Conservation (phyloP, 2,329 filamentous ascomycete species). For the Chaetomium globosum region DNA sequence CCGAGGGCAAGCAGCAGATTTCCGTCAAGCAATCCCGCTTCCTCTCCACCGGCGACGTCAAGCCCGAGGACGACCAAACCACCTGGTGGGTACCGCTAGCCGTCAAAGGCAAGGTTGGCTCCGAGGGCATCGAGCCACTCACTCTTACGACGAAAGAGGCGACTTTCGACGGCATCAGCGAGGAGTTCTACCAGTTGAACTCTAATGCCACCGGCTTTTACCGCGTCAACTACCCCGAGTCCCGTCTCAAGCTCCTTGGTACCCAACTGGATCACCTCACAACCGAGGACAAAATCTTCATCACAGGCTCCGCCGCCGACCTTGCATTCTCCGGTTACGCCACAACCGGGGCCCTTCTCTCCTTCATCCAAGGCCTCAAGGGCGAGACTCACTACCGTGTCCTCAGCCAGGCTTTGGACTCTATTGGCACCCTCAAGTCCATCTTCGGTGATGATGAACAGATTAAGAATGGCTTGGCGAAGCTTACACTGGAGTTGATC, state of each 20-base stretch:
- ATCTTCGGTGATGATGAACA: conserved; percentile 77
- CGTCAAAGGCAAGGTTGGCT: conserved; percentile 72
- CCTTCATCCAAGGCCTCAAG: conserved; percentile 82
- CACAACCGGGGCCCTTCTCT: conserved; percentile 77
- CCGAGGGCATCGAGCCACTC: conserved; percentile 63
- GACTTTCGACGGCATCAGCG: conserved; percentile 72
- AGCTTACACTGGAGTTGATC: conserved; percentile 77
- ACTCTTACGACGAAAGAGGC: conserved; percentile 77
- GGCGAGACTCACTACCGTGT: conserved; percentile 83
- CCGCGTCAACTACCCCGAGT: conserved; percentile 88
- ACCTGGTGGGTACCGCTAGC: conserved; percentile 95
- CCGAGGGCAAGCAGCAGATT: conserved; percentile 81
- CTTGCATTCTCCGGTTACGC: conserved; percentile 85
- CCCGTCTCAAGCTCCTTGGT: conserved; percentile 77
- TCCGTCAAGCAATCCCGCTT: conserved; percentile 84
- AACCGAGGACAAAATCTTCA: conserved; percentile 87
- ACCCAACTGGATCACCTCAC: conserved; percentile 74
- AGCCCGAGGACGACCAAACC: conserved; percentile 86
- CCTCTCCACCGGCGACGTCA: conserved; percentile 86
- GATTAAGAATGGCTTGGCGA: conserved; percentile 72
- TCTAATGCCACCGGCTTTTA: conserved; percentile 85
- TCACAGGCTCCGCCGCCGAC: conserved; percentile 86
- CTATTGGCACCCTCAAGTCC: conserved; percentile 75
- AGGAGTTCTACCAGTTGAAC: conserved; percentile 92
- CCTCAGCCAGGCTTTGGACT: conserved; percentile 81